Conservation (phyloP, 2,329 filamentous ascomycete species). For the Cladosporium sp. region DNA sequence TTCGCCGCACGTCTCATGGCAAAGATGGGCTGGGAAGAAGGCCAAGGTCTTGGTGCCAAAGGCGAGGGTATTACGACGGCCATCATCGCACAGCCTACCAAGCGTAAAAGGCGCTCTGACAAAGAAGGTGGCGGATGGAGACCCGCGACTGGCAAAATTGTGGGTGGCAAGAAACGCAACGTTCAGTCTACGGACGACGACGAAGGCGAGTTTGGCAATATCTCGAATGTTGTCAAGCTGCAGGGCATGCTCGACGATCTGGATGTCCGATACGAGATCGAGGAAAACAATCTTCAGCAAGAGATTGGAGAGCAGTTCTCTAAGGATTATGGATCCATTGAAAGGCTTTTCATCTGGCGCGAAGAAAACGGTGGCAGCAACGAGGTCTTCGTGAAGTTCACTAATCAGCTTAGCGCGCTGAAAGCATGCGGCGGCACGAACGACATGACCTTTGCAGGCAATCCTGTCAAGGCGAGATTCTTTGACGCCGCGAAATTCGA, state of each 20-base stretch:
- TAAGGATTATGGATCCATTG: constrained; percentile 55
- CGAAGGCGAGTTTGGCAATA: constrained; percentile 42
- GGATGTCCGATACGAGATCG: constrained; percentile 74
- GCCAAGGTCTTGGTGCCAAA: constrained; percentile 78
- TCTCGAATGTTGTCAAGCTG: constrained; percentile 79
- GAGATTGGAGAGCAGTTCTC: constrained; percentile 94
- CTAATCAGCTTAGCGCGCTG: constrained; percentile 75
- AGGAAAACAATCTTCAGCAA: constrained; percentile 68
- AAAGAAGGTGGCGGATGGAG: constrained; percentile 76
- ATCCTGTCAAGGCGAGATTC: constrained; percentile 75
- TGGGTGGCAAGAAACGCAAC: constrained; percentile 65
- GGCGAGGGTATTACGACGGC: constrained; percentile 80
- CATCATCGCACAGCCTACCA: constrained; percentile 78
- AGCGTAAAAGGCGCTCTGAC: constrained; percentile 73
- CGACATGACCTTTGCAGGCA: constrained; percentile 83
- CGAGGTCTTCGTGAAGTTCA: constrained; percentile 88
- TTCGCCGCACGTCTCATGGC: constrained; percentile 86
- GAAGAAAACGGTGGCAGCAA: constrained; percentile 38
- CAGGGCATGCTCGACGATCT: constrained; percentile 83
- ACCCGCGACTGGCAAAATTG: constrained; percentile 68
- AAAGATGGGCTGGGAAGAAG: constrained; percentile 91
- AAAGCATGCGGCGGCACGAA: constrained; percentile 88
- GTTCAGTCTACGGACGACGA: constrained; percentile 30
- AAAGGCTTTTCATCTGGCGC: constrained; percentile 53
- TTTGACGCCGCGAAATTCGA: constrained; percentile 83